Evolutionary conservation across 2,329 filamentous ascomycete genomes (phyloP), one percentile per base, ranked within the genome.

Genomic region (Plenodomus lindquistii): DNA sequence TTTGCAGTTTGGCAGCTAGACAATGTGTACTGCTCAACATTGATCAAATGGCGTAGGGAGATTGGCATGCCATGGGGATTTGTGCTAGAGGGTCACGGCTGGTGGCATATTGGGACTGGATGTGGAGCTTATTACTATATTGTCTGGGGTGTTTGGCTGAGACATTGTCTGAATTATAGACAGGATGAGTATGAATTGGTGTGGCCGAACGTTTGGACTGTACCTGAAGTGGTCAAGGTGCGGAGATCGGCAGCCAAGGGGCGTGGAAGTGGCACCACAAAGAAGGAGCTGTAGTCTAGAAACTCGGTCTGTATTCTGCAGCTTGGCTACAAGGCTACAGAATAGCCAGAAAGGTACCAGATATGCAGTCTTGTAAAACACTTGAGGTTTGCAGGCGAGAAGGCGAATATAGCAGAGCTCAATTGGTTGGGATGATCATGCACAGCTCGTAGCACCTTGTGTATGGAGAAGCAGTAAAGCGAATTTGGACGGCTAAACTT

Each of bases 61-160:
- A 73, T 94, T 24, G 85, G 88, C 11, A 77, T 95, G 56, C 91
- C 90, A 0, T 94, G 90, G 89, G 88, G 89, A 1, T 78, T 92
- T 13, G 53, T 94, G 6, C 79, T 94, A 1, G 86, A 89, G 63
- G 85, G 85, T 1, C 86, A 89, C 70, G 85, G 85, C 9, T 88
- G 85, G 85, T 88, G 85, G 85, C 89, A 93, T 73, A 65, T 93
- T 31, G 85, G 93, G 80, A 94, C 90, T 0, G 89, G 89, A 11
- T 77, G 86, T 29, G 90, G 90, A 68, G 89, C 89, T 15, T 95
- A 95, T 71, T 88, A 87, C 66, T 91, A 93, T 67, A 90, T 95
- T 59, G 77, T 85, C 13, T 95, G 90, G 89, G 87, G 89, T 13
- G 85, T 92, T 20, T 93, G 89, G 86, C 79, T 94, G 16, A 83